Conservation (phyloP, 1,139 yeast species). For the Schwanniomyces etchellsii region DNA sequence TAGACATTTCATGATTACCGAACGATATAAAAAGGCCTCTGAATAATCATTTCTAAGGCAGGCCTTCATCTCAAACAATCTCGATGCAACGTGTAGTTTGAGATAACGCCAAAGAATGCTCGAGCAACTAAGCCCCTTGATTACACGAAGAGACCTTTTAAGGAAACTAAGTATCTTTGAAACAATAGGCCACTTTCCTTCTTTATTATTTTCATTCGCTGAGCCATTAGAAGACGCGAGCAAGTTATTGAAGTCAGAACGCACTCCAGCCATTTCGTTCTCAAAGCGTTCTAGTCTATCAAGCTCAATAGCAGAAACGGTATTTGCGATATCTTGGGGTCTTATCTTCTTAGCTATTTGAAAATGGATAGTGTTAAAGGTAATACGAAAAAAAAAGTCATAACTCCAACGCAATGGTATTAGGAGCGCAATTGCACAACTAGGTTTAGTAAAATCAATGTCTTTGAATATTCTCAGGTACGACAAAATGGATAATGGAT, state of each 20-base stretch:
- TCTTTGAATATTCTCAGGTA: conserved; percentile 11
- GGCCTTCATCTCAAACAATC: conserved; percentile 23
- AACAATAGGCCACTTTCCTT: conserved; percentile 4
- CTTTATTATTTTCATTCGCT: conserved; percentile 3
- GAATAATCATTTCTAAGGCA: conserved; percentile 35
- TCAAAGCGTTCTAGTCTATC: conserved; percentile 22
- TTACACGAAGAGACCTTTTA: conserved; percentile 7
- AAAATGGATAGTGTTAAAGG: conserved; percentile 43
- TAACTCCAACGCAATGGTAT: conserved; percentile 35
- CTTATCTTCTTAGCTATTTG: conserved; percentile 22
- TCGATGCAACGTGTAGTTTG: conserved; percentile 9
- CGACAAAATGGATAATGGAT: neutral
- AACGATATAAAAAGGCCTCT: conserved; percentile 15
- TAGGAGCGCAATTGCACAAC: conserved; percentile 29
- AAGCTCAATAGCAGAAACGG: conserved; percentile 18
- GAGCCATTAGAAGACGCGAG: conserved; percentile 2
- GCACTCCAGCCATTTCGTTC: conserved; percentile 9
- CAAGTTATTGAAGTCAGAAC: conserved; percentile 6
- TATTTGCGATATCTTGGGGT: conserved; percentile 35
- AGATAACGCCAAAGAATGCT: conserved; percentile 9
- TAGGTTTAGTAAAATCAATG: conserved; percentile 25
- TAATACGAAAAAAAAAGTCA: conserved; percentile 30
- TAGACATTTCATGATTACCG: conserved; percentile 22
- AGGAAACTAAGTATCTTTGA: conserved; percentile 8
- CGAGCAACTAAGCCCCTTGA: conserved; percentile 5